Evolutionary conservation across 1,284 basidiomycete species (phyloP), one percentile per base, ranked within the genome.

Genomic region (Serendipita sp.): DNA sequence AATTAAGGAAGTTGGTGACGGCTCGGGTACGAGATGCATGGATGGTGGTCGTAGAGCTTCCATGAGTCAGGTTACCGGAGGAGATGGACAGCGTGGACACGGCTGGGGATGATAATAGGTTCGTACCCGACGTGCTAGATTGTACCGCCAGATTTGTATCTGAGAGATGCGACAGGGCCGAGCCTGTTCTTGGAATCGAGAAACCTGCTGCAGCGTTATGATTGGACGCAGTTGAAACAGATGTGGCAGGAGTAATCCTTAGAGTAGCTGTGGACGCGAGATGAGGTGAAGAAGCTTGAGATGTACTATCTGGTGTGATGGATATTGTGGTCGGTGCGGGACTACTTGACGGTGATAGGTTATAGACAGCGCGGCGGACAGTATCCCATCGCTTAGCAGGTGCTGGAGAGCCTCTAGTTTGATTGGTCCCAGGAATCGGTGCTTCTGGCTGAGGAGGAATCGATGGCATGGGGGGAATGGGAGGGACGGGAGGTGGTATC

Each of bases 41-140:
- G 6, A n/a, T 49, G 17, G 45, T 65, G 81, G 79, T 75, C 79
- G 77, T 67, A 6, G 35, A 38, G 22, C 22, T 22, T 22, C 22
- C 22, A 71, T 69, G 68, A 82, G 74, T 70, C 4, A 58, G n/a
- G 53, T 58, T 22, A 10, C 26, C 22, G 15, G 53, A 58, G 8
- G 49, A 53, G 22, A 13, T 10, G 8, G 53, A 58, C 15, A 58
- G 26, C 4, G 53, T 26, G 10, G 53, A 58, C 4, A 35, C 4
- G 26, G 45, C 45, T 8, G 45, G 45, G 15, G 45, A 49, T 49
- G 45, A 5, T 5, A 17, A 6, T 49, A 79, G 81, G 80, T 70
- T 80, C 79, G 75, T 81, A 81, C 73, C 79, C 80, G 65, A 80
- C 82, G 62, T 80, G 82, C 77, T 82, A 82, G 79, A 82, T 82